A percentile compares a stretch with the other conserved stretches of the same genome.
Conservation (phyloP, 2,329 filamentous ascomycete species). For the Hortaea werneckii region DNA sequence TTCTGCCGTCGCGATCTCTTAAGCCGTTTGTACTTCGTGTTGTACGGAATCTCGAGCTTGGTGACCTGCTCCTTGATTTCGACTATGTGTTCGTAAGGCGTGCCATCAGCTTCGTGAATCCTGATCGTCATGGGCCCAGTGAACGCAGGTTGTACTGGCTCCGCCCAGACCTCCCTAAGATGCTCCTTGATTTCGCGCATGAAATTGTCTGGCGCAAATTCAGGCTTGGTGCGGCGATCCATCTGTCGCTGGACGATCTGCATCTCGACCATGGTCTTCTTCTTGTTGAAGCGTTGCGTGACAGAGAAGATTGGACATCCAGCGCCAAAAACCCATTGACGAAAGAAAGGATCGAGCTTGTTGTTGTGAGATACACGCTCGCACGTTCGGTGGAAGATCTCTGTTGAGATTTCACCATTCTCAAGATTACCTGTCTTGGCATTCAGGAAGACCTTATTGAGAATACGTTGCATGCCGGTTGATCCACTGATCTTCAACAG, state of each 20-base stretch:
- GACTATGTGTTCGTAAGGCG: slow-evolving; percentile 94
- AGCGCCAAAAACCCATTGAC: slow-evolving; percentile 80
- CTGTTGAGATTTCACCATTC: slow-evolving; percentile 60
- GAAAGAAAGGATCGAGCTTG: slow-evolving; percentile 82
- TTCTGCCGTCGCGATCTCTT: slow-evolving; percentile 79
- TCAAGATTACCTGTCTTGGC: slow-evolving; percentile 70
- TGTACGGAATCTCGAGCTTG: slow-evolving; percentile 92
- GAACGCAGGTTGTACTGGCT: slow-evolving; percentile 55
- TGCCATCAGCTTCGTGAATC: slow-evolving; percentile 96
- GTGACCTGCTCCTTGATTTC: slow-evolving; percentile 82
- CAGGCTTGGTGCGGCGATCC: slow-evolving; percentile 44
- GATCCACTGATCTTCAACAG: slow-evolving; percentile 81
- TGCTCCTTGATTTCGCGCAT: slow-evolving; percentile 76
- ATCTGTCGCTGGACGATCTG: slow-evolving; percentile 68
- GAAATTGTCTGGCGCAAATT: slow-evolving; percentile 65
- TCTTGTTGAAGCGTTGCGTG: slow-evolving; percentile 91
- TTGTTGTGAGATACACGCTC: slow-evolving; percentile 81
- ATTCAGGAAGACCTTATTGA: slow-evolving; percentile 76
- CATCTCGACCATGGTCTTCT: slow-evolving; percentile 89
- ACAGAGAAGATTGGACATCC: slow-evolving; percentile 85
- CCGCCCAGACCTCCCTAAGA: slow-evolving; percentile 58
- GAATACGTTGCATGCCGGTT: slow-evolving; percentile 71
- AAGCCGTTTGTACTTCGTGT: slow-evolving; percentile 96
- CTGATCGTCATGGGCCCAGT: slow-evolving; percentile 95
- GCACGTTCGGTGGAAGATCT: slow-evolving; percentile 70